These are phyloP conservation scores for Nicotiana benthamiana DNA, from an alignment of 257 asterid genomes.

Conservation along the genomic window DNA sequence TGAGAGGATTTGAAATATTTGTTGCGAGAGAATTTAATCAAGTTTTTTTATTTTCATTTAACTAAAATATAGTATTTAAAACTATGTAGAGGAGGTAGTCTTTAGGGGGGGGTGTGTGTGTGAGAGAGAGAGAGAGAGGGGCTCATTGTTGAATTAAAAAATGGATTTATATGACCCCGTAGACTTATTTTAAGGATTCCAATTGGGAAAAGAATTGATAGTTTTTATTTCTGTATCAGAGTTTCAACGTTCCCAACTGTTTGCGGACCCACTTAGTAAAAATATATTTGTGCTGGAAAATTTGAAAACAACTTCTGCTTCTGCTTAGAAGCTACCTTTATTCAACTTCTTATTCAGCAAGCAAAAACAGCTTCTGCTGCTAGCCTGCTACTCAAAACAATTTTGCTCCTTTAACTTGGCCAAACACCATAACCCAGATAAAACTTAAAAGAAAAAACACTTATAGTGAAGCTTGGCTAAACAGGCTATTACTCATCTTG, in stretches of 20 bases:
- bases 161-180: too few relatives aligned
- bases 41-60: not conserved
- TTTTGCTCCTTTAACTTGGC: too few relatives aligned
- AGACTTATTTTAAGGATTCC: too few relatives aligned
- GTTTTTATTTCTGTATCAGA: too few relatives aligned
- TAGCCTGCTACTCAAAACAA: not conserved
- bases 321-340: slow-evolving; percentile 3
- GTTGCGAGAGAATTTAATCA: not conserved
- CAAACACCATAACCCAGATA: too few relatives aligned
- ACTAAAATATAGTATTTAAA: not conserved
- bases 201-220: too few relatives aligned
- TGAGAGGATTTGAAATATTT: not conserved
- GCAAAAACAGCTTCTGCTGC: not conserved
- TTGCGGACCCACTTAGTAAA: not conserved
- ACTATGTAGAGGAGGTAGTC: too few relatives aligned
- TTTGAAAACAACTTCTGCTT: not conserved
- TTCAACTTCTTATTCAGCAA: not conserved
- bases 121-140: too few relatives aligned
- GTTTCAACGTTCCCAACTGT: too few relatives aligned
- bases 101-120: too few relatives aligned
- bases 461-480: not conserved
- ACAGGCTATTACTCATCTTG: not conserved
- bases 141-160: too few relatives aligned
- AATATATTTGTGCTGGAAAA: not conserved
- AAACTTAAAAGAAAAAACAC: not conserved